Evolutionary conservation across 1,139 yeast genomes (phyloP).

Genomic region (Suhomyces bolitotheri): DNA sequence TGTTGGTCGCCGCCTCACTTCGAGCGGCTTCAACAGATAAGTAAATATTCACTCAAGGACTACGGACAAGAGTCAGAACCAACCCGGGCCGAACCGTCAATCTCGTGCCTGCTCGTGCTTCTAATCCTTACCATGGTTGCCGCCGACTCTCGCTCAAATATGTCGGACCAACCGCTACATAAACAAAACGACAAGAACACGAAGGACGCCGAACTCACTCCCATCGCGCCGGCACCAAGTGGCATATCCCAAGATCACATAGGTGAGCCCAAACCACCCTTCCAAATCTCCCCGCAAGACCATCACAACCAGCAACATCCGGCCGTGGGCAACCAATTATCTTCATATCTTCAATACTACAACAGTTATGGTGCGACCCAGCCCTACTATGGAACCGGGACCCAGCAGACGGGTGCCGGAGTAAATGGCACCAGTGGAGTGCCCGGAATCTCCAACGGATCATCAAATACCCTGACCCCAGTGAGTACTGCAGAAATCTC

Average conservation of each 20-base stretch:
- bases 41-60: too few relatives aligned
- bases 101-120: too few relatives aligned
- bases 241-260: neutral
- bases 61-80: too few relatives aligned
- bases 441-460: neutral
- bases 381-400: slow-evolving; percentile 2
- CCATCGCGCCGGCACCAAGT: neutral
- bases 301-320: slow-evolving; percentile 5
- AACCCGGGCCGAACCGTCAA: too few relatives aligned
- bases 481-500: neutral
- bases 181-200: neutral
- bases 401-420: neutral
- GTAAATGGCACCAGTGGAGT: neutral
- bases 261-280: slow-evolving; percentile 3
- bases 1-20: too few relatives aligned
- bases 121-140: too few relatives aligned
- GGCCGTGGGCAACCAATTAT: slow-evolving; percentile 11
- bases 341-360: slow-evolving; percentile 13
- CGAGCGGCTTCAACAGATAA: too few relatives aligned
- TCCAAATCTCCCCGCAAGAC: slow-evolving; percentile 1
- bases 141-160: slow-evolving; percentile 1
- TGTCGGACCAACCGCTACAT: neutral
- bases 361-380: slow-evolving; percentile 8
- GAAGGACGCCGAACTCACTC: neutral
- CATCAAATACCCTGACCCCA: neutral